A percentile compares a stretch with the other conserved stretches of the same genome.
phyloP scores from a whole-genome alignment of 306 rosid species.

The Gynostemma pentaphyllum region DNA sequence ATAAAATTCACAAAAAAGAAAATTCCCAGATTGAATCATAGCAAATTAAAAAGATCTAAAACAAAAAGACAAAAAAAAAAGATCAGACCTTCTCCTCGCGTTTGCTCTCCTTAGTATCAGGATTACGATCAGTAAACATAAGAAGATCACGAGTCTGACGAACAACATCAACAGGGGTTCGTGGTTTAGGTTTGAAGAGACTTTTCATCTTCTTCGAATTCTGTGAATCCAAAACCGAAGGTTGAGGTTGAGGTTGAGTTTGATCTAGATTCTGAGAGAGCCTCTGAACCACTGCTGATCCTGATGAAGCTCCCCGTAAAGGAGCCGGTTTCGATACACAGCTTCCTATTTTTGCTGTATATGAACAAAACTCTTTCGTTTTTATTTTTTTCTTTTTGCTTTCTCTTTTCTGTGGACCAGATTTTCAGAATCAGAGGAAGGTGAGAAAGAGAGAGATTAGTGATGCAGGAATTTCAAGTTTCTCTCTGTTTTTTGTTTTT shows the following conservation, averaged over 20 bases:
- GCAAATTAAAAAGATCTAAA: too few relatives aligned
- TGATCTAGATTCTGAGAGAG: constrained; percentile 8
- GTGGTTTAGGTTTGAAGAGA: constrained; percentile 89
- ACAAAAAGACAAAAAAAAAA: neutral
- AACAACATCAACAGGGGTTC: constrained; percentile 72
- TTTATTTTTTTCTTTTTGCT: neutral
- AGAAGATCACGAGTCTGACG: constrained; percentile 93
- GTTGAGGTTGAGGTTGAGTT: neutral
- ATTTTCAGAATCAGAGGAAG: neutral
- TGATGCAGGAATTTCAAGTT: too few relatives aligned
- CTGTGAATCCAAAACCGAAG: neutral
- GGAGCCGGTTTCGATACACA: constrained; percentile 20
- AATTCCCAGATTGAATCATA: too few relatives aligned
- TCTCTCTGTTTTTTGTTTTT: too few relatives aligned
- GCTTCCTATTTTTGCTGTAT: constrained; percentile 26
- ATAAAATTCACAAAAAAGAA: neutral
- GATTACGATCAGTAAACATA: constrained; percentile 28
- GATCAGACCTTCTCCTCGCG: constrained; percentile 78
- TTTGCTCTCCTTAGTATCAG: constrained; percentile 61
- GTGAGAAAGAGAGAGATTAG: too few relatives aligned
- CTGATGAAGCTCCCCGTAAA: constrained; percentile 32
- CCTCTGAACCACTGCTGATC: constrained; percentile 26
- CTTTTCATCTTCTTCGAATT: constrained; percentile 51
- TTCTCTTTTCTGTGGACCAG: neutral
- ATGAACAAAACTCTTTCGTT: neutral